Evolutionary conservation across 768 basidiomycete species (phyloP), one percentile per base, ranked within the genome.

Genomic region (Hericium erinaceus): DNA sequence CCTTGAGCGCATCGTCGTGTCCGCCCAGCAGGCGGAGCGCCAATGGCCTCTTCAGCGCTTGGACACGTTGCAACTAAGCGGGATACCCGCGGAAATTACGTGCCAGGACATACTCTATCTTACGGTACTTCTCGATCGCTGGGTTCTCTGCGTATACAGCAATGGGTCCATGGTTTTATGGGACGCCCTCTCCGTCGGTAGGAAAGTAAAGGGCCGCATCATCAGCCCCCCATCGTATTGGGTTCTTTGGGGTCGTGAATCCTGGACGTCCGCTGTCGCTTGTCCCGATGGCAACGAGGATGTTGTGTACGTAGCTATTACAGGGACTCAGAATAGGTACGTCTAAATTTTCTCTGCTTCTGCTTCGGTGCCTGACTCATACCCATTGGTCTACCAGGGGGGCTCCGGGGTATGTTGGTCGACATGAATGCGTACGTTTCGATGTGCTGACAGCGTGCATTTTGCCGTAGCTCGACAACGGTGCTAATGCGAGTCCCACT

Each of bases 61-160:
- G 22, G 38, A 12, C n/a, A 46, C 18, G 11, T 13, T 15, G n/a
- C 26, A 20, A 15, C 44, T 56, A n/a, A 37, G 28, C n/a, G 37
- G 55, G 33, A 28, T 33, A 39, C 44, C 24, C 15, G 55, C 9
- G 8, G 46, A 48, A 18, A 46, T 18, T n/a, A 20, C 20, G 7
- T 39, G 44, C 33, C 33, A n/a, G 37, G 55, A 56, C 28, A 56
- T 56, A 15, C 28, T 56, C n/a, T 56, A 40, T 12, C 55, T 56
- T 20, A 40, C 33, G n/a, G 16, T 37, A 9, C 12, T 56, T 4
- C 22, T 49, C 11, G 55, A 56, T 18, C 28, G 46, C 8, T 40
- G 44, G n/a, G 55, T 49, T 20, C 55, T 56, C 16, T 56, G 55
- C 15, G 55, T 56, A 15, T 56, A 56, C 41, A 49, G 44, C 28